These are phyloP conservation scores for Alternaria longipes DNA, from an alignment of 2,329 filamentous ascomycete genomes.

Conservation along the genomic window DNA sequence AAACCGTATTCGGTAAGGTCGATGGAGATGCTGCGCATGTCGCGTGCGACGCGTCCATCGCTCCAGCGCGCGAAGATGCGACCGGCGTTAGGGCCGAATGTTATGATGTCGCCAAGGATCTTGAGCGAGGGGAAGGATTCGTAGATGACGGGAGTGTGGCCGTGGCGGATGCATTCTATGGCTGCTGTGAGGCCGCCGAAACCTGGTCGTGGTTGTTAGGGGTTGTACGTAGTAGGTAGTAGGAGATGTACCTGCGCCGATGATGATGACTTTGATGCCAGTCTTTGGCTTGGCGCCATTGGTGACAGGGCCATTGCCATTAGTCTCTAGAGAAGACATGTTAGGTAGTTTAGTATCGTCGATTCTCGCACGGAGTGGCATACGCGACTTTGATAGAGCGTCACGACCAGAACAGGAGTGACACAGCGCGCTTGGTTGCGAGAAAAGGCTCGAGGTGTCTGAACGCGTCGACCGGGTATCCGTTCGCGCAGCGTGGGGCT, in stretches of 20 bases:
- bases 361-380: slow-evolving; percentile 34
- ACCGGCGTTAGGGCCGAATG: slow-evolving; percentile 68
- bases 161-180: slow-evolving; percentile 70
- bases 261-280: slow-evolving; percentile 64
- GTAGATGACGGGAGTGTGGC: slow-evolving; percentile 67
- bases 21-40: slow-evolving; percentile 62
- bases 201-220: slow-evolving; percentile 49
- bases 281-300: slow-evolving; percentile 44
- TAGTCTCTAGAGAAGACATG: slow-evolving; percentile 30
- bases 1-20: slow-evolving; percentile 65
- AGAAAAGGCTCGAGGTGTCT: slow-evolving; percentile 1
- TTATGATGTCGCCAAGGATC: slow-evolving; percentile 69
- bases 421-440: background rate
- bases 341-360: slow-evolving; percentile 26
- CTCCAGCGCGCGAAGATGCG: slow-evolving; percentile 70
- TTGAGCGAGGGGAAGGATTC: slow-evolving; percentile 67
- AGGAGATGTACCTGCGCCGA: slow-evolving; percentile 51
- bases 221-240: background rate
- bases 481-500: slow-evolving; percentile 23
- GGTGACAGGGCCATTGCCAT: slow-evolving; percentile 1
- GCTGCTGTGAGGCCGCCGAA: slow-evolving; percentile 70
- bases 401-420: background rate
- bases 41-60: slow-evolving; percentile 58
- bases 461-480: slow-evolving; percentile 17
- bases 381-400: slow-evolving; percentile 9